A percentile compares a stretch with the other conserved stretches of the same genome.
Conservation (phyloP, 371 early-diverging fungal genomes). For the Rhizomucor miehei region DNA sequence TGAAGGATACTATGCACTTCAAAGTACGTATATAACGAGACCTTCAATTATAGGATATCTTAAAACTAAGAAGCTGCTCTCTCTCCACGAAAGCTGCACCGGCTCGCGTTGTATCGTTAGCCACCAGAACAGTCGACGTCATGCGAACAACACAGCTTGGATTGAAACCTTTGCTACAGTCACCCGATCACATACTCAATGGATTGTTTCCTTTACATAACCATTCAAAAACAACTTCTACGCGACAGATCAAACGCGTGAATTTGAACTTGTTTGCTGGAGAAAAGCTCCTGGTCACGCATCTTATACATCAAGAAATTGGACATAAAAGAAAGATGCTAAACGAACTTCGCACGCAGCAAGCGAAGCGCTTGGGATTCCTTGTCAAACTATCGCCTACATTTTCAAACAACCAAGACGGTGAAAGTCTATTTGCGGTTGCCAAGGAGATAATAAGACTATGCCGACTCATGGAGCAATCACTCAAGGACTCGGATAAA, state of each 20-base stretch:
- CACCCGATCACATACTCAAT: slow-evolving; percentile 23
- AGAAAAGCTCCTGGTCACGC: slow-evolving; percentile 44
- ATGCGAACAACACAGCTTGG: slow-evolving; percentile 17
- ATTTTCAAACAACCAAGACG: too few relatives aligned
- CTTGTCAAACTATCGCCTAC: slow-evolving; percentile 33
- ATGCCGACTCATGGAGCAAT: neutral
- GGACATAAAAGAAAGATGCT: slow-evolving; percentile 51
- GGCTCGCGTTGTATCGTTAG: slow-evolving; percentile 31
- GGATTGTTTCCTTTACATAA: slow-evolving; percentile 35
- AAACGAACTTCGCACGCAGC: slow-evolving; percentile 48
- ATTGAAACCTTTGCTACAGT: slow-evolving; percentile 17
- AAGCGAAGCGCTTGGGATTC: slow-evolving; percentile 65
- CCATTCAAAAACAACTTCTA: slow-evolving; percentile 1
- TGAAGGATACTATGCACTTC: slow-evolving; percentile 56
- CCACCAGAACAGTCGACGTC: slow-evolving; percentile 17
- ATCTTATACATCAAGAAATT: slow-evolving; percentile 62
- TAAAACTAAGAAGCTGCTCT: neutral
- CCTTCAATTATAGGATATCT: neutral
- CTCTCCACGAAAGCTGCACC: slow-evolving; percentile 40
- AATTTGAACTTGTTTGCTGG: slow-evolving; percentile 9
- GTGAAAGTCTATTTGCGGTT: too few relatives aligned
- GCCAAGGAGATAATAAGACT: too few relatives aligned
- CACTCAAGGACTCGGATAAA: neutral
- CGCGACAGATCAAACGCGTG: slow-evolving; percentile 1
- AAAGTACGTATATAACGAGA: slow-evolving; percentile 30